Base-by-base conservation (phyloP, 305 asterid genomes). In the Fraxinus ornus region DNA sequence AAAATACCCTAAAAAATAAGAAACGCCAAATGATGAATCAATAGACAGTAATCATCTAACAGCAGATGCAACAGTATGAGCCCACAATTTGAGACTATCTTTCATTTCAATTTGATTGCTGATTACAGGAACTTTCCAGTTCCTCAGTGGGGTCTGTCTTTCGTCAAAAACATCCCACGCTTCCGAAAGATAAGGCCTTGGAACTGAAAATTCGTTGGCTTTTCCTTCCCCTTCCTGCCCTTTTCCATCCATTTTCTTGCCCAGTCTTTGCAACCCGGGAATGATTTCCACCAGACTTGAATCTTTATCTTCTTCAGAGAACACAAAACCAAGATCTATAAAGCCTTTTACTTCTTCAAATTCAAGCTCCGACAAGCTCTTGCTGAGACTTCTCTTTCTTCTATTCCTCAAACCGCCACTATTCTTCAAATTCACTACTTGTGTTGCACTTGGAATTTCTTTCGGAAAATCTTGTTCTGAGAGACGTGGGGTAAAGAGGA, bases 121-220 rank as follows among this genome's bases (percentile, higher is more conserved):
- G 6, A 36, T 22, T 10, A 10, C 28, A 5, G 90, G 92, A 52
- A 86, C 79, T 82, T 72, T 88, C 92, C 91, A 92, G n/a, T 86
- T 85, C 82, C 83, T 80, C 86, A 87, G 44, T 55, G 77, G 60
- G 7, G 36, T 82, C 70, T 60, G 70, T 32, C 78, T 79, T 75
- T 19, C 72, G 30, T 86, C 86, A 68, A 80, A 57, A 85, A 74
- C 60, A 4, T 82, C 83, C 92, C 93, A 90, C 21, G 91, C 89
- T 81, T 91, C 92, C 32, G 93, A 91, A 52, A 90, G 93, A 79
- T 90, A 91, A 85, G 95, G 95, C 79, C 93, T 78, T 4, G 82
- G 68, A 76, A 86, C 36, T 35, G 78, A 68, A 44, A 4, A 6
- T 44, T 80, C 78, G 2, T 39, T 55, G 0, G 2, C 6, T 9